Evolutionary conservation across 2,329 filamentous ascomycete species (phyloP).

Genomic region (Xylariaceae sp.): DNA sequence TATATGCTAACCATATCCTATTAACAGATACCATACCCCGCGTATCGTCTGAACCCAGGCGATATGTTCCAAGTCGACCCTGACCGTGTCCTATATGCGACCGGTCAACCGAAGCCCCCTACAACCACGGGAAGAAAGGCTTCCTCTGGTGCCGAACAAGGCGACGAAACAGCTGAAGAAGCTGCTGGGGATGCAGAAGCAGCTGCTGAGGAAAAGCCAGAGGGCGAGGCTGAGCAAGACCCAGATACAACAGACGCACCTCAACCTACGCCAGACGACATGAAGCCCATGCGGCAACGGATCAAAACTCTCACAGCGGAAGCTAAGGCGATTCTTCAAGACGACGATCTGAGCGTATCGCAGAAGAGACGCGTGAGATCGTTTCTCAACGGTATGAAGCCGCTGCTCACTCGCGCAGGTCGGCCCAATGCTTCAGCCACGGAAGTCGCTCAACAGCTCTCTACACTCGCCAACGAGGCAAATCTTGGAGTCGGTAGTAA

Average conservation of each 20-base stretch:
- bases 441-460: constrained; percentile 50
- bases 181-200: constrained; percentile 20
- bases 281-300: constrained; percentile 30
- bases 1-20: constrained; percentile 1
- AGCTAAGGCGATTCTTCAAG: constrained; percentile 55
- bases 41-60: constrained; percentile 91
- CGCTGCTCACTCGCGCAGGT: constrained; percentile 52
- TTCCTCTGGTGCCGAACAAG: constrained; percentile 6
- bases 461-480: constrained; percentile 43
- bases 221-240: constrained; percentile 32
- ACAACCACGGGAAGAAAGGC: constrained; percentile 5
- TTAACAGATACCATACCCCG: constrained; percentile 77
- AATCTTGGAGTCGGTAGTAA: constrained; percentile 31
- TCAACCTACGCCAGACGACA: constrained; percentile 22
- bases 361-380: constrained; percentile 70
- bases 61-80: constrained; percentile 97
- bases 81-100: constrained; percentile 82
- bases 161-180: constrained; percentile 20
- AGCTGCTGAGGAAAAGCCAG: constrained; percentile 22
- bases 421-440: constrained; percentile 30
- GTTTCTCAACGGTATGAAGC: constrained; percentile 62
- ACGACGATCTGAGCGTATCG: constrained; percentile 56
- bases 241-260: constrained; percentile 34
- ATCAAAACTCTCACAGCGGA: constrained; percentile 50
- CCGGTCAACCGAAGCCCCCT: constrained; percentile 61